Base-by-base conservation (phyloP, 2,329 filamentous ascomycete species). In the Canariomyces notabilis region DNA sequence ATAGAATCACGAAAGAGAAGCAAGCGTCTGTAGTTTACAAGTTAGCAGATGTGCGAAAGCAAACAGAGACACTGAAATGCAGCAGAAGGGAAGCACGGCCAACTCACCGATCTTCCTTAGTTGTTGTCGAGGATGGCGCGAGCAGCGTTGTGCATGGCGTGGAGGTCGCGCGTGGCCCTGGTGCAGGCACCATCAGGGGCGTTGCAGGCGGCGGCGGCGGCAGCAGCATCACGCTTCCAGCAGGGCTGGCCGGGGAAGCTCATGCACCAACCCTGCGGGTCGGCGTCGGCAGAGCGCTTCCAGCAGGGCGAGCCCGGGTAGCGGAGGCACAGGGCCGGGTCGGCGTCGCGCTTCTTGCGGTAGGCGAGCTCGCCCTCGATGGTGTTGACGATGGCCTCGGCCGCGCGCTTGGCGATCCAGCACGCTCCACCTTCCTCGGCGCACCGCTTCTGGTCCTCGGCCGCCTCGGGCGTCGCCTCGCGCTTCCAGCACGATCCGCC, bases 351-450 rank as follows among this genome's bases (percentile, higher is more conserved):
- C 35, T 54, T 56, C 49, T 54, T 38, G 33, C 66, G 45, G 15
- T 46, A 45, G 19, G 57, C 60, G 15, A 57, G 58, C 26, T 44
- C 46, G 37, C 48, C 31, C 26, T 61, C 51, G 51, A 67, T 57
- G 48, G 63, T 54, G 20, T 57, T 56, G 51, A 59, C 39, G 53
- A 67, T 58, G 40, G 62, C 59, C 21, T 62, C 59, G 48, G 62
- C 60, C 15, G 66, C 67, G 49, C 68, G 70, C 60, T 68, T 69
- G 53, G 63, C 62, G 59, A 69, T 68, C 59, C 61, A 67, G 66
- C 73, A 75, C 19, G 62, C 52, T 51, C 67, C 59, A 42, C 72
- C 71, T 21, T 59, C 55, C 32, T 55, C 55, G 46, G 14, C 37
- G 50, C 52, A 55, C 11, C 51, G 46, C 46, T 51, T 53, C 35